Evolutionary conservation across 1,284 basidiomycete species (phyloP), one percentile per base, ranked within the genome.

Genomic region (Golubevia sp.): DNA sequence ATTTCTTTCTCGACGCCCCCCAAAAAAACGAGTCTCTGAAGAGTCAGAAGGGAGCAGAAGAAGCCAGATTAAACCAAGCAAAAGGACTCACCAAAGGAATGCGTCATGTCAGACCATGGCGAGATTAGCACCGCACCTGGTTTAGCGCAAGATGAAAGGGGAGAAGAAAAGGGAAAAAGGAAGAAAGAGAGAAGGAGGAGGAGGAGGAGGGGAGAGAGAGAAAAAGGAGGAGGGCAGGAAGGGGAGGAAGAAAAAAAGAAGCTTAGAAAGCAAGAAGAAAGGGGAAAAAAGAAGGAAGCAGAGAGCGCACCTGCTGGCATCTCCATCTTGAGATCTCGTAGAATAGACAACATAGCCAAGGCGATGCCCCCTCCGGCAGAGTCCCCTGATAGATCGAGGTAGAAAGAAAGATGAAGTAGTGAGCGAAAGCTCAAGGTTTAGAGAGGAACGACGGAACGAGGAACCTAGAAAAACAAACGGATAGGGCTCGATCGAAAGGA

Each of bases 281-380:
- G 93, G 27, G 92, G 93, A 67, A 96, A 90, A 27, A 94, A 85
- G 3, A 94, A 87, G 1, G 89, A n/a, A n/a, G n/a, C n/a, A n/a
- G n/a, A n/a, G 15, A 65, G 27, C 2, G 68, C 92, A 5, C 93
- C 94, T 1, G 94, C 92, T 0, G 95, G 96, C 55, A 89, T 74
- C 1, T 93, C 93, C 24, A 97, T 85, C 0, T 88, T 90, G 1
- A 88, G 85, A 83, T 99, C 97, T 2, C 97, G 91, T 44, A 99
- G 88, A n/a, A 97, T 88, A 82, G 96, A 93, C 1, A 99, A 87
- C 20, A 97, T 86, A 0, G 94, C 91, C 57, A 97, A 85, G 0
- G 89, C 88, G 13, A 98, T 86, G 0, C 94, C 94, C 2, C 95
- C 97, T 3, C 97, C 97, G 0, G 97, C 96, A 25, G 93, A 96